Percentiles rank a stretch among this genome's conserved stretches.
These are phyloP conservation scores for Peronospora destructor DNA, from an alignment of 352 stramenopile genomes.

Conservation along the genomic window DNA sequence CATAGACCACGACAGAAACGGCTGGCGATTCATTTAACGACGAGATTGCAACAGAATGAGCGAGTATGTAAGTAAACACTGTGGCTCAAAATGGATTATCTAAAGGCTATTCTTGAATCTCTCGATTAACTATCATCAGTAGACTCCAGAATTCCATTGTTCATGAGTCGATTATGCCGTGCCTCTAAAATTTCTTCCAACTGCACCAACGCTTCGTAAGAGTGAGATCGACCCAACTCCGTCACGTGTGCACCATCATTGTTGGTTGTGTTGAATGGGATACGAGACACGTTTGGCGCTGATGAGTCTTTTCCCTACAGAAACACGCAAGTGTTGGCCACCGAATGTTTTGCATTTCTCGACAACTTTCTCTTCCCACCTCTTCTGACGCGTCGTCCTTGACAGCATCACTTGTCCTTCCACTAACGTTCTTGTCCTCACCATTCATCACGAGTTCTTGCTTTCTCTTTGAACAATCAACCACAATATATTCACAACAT, in stretches of 20 bases:
- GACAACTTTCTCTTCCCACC: slow-evolving; percentile 1
- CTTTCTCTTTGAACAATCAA: slow-evolving; percentile 25
- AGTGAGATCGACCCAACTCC: slow-evolving; percentile 40
- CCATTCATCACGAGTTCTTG: slow-evolving; percentile 32
- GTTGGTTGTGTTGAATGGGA: slow-evolving; percentile 8
- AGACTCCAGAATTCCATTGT: slow-evolving; percentile 27
- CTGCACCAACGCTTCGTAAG: slow-evolving; percentile 69
- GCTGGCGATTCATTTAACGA: too few relatives aligned
- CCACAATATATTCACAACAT: slow-evolving; percentile 1
- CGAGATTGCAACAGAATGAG: too few relatives aligned
- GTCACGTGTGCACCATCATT: slow-evolving; percentile 6
- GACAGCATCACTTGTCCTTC: slow-evolving; percentile 1
- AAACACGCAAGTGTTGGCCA: slow-evolving; percentile 4
- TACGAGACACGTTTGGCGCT: background rate
- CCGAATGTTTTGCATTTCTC: background rate
- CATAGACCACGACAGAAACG: too few relatives aligned
- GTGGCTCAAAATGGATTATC: background rate
- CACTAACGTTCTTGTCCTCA: slow-evolving; percentile 3
- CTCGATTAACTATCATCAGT: background rate
- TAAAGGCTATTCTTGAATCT: background rate
- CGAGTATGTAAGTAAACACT: slow-evolving; percentile 3
- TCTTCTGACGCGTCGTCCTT: slow-evolving; percentile 2
- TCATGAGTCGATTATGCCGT: slow-evolving; percentile 66
- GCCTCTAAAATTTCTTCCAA: slow-evolving; percentile 67
- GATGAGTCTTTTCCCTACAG: background rate